phyloP scores from a whole-genome alignment of 2,329 filamentous ascomycete genomes.

The Colletotrichum phormii region DNA sequence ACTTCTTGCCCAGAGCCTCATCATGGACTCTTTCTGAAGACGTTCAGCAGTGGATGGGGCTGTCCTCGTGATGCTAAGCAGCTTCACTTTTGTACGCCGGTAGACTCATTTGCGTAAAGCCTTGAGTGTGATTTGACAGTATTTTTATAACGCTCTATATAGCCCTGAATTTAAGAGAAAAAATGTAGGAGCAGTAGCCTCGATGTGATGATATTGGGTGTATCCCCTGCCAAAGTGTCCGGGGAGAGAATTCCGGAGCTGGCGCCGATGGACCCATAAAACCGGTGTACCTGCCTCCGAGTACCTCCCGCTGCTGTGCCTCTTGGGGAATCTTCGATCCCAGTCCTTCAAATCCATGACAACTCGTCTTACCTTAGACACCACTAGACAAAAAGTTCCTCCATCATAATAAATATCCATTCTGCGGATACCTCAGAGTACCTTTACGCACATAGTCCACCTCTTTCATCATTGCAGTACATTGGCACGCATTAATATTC shows the following conservation, averaged over 20 bases:
- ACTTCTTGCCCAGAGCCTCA: too few relatives aligned
- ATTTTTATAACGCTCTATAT: too few relatives aligned
- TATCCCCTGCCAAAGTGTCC: not conserved
- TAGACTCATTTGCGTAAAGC: too few relatives aligned
- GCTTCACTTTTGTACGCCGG: too few relatives aligned
- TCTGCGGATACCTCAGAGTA: not conserved
- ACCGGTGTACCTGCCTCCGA: not conserved
- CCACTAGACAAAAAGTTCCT: not conserved
- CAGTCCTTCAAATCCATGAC: not conserved
- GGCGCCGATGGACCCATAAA: constrained; percentile 6
- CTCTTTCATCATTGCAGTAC: not conserved
- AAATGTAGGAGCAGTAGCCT: not conserved
- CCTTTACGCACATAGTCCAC: not conserved
- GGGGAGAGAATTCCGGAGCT: not conserved
- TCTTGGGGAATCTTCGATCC: not conserved
- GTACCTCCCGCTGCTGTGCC: not conserved
- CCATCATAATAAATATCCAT: not conserved
- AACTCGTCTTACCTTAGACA: not conserved
- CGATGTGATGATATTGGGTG: not conserved
- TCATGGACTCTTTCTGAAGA: too few relatives aligned
- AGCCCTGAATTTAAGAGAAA: not conserved
- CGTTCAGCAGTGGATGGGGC: too few relatives aligned
- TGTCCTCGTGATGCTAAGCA: too few relatives aligned
- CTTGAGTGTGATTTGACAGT: too few relatives aligned
- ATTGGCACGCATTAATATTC: too few relatives aligned